Evolutionary conservation across 1,284 basidiomycete species (phyloP).

Genomic region (Marasmius fiardii): DNA sequence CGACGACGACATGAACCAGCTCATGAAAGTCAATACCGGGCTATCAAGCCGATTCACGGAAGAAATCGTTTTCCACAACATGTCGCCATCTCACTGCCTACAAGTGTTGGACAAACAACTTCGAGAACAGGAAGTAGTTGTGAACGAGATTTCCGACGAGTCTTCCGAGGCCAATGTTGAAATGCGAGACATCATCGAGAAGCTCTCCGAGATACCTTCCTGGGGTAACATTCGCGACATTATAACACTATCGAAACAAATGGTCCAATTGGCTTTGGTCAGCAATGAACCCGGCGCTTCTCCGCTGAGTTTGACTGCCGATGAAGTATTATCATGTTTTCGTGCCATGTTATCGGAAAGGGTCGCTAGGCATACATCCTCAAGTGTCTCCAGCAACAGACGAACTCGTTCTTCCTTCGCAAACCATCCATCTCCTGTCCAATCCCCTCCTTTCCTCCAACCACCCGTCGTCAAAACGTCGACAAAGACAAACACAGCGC

Average conservation of each 20-base stretch:
- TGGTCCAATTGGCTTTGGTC: slow-evolving; percentile 30
- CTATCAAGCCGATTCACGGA: slow-evolving; percentile 67
- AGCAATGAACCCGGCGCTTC: slow-evolving; percentile 8
- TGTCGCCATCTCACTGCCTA: slow-evolving; percentile 47
- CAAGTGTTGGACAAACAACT: slow-evolving; percentile 46
- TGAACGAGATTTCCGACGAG: slow-evolving; percentile 35
- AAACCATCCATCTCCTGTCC: slow-evolving; percentile 3
- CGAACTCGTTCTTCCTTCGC: neutral
- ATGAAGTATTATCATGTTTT: slow-evolving; percentile 27
- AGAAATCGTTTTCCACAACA: slow-evolving; percentile 50
- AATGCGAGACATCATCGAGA: slow-evolving; percentile 33
- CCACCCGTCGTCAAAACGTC: neutral
- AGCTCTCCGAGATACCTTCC: slow-evolving; percentile 42
- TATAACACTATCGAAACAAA: slow-evolving; percentile 45
- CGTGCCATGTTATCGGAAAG: slow-evolving; percentile 8
- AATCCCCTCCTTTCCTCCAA: slow-evolving; percentile 8
- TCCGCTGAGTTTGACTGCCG: slow-evolving; percentile 17
- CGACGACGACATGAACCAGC: slow-evolving; percentile 59
- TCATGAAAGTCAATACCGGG: slow-evolving; percentile 56
- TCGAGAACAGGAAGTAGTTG: slow-evolving; percentile 34
- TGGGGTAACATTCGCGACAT: slow-evolving; percentile 69
- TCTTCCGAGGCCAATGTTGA: slow-evolving; percentile 26
- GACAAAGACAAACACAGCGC: slow-evolving; percentile 3
- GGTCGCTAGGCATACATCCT: neutral
- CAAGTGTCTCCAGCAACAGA: neutral